A percentile compares a stretch with the other conserved stretches of the same genome.
phyloP scores from a whole-genome alignment of 805 yeast genomes.

The Candida dendrica region DNA sequence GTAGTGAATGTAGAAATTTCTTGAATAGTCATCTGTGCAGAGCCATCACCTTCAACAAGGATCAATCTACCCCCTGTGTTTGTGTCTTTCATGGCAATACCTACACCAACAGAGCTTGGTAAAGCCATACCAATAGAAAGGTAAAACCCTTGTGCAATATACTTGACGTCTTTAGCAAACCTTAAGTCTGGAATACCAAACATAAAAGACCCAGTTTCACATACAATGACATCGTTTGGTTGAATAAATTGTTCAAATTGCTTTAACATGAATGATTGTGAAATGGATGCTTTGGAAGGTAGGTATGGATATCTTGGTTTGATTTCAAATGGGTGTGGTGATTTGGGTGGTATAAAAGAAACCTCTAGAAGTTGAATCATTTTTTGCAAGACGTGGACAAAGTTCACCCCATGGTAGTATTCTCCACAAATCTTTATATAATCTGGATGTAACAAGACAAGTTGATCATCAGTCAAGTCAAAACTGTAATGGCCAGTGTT shows the following conservation, averaged over 20 bases:
- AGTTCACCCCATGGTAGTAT: slow-evolving; percentile 34
- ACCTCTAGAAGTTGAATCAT: slow-evolving; percentile 31
- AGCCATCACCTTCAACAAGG: slow-evolving; percentile 85
- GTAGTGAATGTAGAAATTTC: slow-evolving; percentile 65
- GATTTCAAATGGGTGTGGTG: slow-evolving; percentile 10
- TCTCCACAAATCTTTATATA: slow-evolving; percentile 41
- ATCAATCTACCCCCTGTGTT: slow-evolving; percentile 48
- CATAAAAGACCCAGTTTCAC: slow-evolving; percentile 80
- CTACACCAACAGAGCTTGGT: slow-evolving; percentile 80
- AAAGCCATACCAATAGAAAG: slow-evolving; percentile 85
- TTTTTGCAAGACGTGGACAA: slow-evolving; percentile 42
- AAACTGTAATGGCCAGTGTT: slow-evolving; percentile 62
- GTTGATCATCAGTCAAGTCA: slow-evolving; percentile 32
- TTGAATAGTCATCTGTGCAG: slow-evolving; percentile 91
- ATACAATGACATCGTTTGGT: slow-evolving; percentile 64
- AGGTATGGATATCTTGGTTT: slow-evolving; percentile 16
- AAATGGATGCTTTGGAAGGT: slow-evolving; percentile 27
- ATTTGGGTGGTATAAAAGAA: slow-evolving; percentile 14
- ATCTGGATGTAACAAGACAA: slow-evolving; percentile 46
- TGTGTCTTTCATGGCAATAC: slow-evolving; percentile 61
- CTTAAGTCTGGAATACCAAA: slow-evolving; percentile 66
- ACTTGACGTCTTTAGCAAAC: slow-evolving; percentile 46
- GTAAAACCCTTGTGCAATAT: slow-evolving; percentile 66
- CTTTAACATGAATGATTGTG: slow-evolving; percentile 39
- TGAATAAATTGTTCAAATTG: slow-evolving; percentile 36